Evolutionary conservation across 2,329 filamentous ascomycete genomes (phyloP), one percentile per base, ranked within the genome.

Genomic region (Coleophoma crateriformis): DNA sequence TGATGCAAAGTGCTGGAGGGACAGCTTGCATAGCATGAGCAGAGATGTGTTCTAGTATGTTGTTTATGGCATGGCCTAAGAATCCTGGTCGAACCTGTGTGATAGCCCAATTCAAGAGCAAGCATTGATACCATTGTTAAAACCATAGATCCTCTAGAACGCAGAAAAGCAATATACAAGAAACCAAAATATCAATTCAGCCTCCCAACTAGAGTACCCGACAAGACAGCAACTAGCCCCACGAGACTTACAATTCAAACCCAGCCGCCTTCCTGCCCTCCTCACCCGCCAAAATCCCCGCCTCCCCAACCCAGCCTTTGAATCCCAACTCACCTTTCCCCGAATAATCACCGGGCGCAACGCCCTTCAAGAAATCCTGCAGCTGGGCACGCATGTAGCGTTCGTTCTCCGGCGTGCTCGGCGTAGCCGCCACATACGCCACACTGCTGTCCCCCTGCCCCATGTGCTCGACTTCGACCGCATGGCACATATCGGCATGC

Each of bases 401-500:
- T 33, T 56, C 60, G 47, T 65, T 65, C 35, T 57, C 50, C 2
- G 55, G 41, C 2, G 68, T 71, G 4, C 64, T 62, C 0, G 68
- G 68, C 10, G 63, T 64, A 2, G 68, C 64, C 2, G 68, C 63
- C 22, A 71, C 64, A 50, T 68, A 70, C 0, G 60, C 62, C 0
- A 69, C 68, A 17, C 58, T 63, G 3, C 67, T 61, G 39, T 67
- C 64, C 15, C 61, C 48, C 7, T 57, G 51, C 6, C 68, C 68
- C 1, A 57, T 50, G 46, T 71, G 66, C 47, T 69, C 67, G 1
- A 65, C 61, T 44, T 71, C 68, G n/a, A 71, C 68, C 1, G 68
- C 68, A 48, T 71, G 68, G 34, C 65, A 66, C 35, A 68, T 59
- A 58, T 72, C 69, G 33, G 61, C 58, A 45, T 70, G 68, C 68